Percentiles rank a stretch among this genome's conserved stretches.
Conservation (phyloP, 345 rosid species). For the Psidium friedrichsthalianum region DNA sequence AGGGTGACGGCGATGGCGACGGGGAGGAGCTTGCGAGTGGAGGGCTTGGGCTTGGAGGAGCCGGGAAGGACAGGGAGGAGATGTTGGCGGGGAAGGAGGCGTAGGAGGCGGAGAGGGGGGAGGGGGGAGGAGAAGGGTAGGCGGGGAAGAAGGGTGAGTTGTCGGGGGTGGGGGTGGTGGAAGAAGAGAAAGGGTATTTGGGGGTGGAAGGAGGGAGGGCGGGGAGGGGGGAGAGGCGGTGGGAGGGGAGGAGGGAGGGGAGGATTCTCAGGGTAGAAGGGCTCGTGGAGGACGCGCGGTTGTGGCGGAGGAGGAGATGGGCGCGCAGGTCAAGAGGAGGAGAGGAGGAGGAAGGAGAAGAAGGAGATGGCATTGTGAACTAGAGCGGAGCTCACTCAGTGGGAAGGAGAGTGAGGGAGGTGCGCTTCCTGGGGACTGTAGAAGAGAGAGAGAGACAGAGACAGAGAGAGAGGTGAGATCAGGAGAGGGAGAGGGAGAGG, state of each 20-base stretch:
- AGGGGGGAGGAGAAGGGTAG: constrained; percentile 61
- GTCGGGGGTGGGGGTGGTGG: constrained; percentile 34
- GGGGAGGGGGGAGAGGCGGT: constrained; percentile 31
- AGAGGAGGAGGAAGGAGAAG: constrained; percentile 9
- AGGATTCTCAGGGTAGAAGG: constrained; percentile 40
- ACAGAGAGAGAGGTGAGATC: not conserved
- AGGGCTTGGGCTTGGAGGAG: constrained; percentile 42
- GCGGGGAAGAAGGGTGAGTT: constrained; percentile 69
- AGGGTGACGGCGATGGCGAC: constrained; percentile 25
- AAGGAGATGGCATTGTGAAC: constrained; percentile 26
- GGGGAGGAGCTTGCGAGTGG: constrained; percentile 51
- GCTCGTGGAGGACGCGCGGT: constrained; percentile 79
- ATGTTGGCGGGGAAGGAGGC: constrained; percentile 93
- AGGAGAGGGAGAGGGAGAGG: not conserved
- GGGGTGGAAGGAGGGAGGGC: constrained; percentile 24
- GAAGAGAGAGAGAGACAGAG: not conserved
- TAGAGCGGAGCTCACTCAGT: not conserved
- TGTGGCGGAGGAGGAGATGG: not conserved
- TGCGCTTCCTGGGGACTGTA: not conserved
- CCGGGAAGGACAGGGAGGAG: constrained; percentile 79
- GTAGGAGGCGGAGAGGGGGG: constrained; percentile 48
- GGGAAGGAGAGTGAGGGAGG: not conserved
- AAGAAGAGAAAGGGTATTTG: constrained; percentile 40
- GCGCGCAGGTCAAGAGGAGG: constrained; percentile 7
- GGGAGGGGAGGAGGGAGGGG: constrained; percentile 7